These are phyloP conservation scores for Solanum chiquidenum DNA, from an alignment of 257 asterid species.

Conservation along the genomic window DNA sequence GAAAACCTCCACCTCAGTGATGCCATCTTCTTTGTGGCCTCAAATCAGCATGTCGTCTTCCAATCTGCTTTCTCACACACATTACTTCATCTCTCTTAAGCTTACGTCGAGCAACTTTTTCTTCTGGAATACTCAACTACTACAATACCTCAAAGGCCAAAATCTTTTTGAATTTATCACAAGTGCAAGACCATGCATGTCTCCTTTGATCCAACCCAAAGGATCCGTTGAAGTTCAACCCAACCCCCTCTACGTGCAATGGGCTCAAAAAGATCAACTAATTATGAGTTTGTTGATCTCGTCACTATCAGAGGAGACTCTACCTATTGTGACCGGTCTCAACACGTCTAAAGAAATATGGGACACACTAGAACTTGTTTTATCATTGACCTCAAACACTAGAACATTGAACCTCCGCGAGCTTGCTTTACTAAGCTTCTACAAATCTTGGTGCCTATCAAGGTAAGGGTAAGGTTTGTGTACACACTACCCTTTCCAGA, in stretches of 20 bases:
- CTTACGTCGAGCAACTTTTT: not conserved
- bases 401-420: not conserved
- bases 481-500: not conserved
- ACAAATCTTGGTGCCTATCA: not conserved
- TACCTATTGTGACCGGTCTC: not conserved
- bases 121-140: not conserved
- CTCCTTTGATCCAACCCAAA: not conserved
- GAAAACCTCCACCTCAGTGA: not conserved
- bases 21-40: not conserved
- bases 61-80: not conserved
- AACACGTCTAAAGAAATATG: not conserved
- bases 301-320: not conserved
- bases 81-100: not conserved
- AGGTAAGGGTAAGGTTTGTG: not conserved
- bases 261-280: not conserved
- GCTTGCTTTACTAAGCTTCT: not conserved
- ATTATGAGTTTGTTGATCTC: not conserved
- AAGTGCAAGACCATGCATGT: not conserved
- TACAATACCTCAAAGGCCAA: not conserved
- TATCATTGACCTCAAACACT: not conserved
- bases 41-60: not conserved
- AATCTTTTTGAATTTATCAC: not conserved
- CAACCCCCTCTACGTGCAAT: not conserved
- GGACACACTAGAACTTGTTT: not conserved
- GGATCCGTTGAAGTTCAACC: not conserved